Conservation (phyloP, 805 yeast genomes). For the Grigorovia transvaalensis region DNA sequence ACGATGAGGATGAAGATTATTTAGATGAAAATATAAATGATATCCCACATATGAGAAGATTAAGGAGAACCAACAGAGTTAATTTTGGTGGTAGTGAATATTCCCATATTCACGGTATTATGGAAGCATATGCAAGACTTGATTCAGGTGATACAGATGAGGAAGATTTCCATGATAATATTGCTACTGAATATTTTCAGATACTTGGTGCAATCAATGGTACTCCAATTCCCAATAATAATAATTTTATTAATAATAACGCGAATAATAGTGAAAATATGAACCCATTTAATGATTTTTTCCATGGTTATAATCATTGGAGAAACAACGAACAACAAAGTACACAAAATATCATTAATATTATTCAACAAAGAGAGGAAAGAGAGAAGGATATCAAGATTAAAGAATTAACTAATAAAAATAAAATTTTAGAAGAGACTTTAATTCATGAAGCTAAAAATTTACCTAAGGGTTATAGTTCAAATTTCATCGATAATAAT, state of each 20-base stretch:
- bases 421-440: conserved; percentile 20
- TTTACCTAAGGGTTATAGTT: conserved; percentile 24
- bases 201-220: too few relatives aligned
- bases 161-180: not conserved
- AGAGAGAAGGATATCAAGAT: conserved; percentile 19
- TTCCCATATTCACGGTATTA: not conserved
- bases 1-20: not conserved
- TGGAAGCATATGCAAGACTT: not conserved
- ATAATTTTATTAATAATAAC: too few relatives aligned
- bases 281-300: not conserved
- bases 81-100: not conserved
- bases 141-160: not conserved
- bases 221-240: too few relatives aligned
- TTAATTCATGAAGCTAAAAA: conserved; percentile 13
- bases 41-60: not conserved
- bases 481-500: conserved; percentile 13
- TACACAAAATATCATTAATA: conserved; percentile 23
- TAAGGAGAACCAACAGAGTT: conserved; percentile 1
- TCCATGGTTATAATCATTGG: not conserved
- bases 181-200: too few relatives aligned
- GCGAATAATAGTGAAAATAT: not conserved
- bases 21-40: not conserved
- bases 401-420: conserved; percentile 17
- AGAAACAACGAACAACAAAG: conserved; percentile 6
- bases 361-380: conserved; percentile 28